Evolutionary conservation across 164 flowering plant genomes (phyloP).

Genomic region (Umbellularia californica): DNA sequence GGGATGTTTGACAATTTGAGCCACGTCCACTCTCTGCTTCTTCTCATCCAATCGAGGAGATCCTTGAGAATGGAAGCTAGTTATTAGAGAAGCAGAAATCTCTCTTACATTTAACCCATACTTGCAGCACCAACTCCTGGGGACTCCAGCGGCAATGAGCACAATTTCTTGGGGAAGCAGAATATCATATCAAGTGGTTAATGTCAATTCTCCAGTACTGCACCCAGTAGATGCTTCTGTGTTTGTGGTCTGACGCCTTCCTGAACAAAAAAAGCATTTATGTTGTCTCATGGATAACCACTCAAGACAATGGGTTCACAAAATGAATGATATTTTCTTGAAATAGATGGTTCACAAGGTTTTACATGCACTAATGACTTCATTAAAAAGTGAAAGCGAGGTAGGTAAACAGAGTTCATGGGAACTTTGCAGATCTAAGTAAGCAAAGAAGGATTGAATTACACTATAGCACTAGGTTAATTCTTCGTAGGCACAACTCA

Average conservation of each 20-base stretch:
- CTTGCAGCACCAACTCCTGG: no score
- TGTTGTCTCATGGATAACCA: not conserved
- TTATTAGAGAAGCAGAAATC: no score
- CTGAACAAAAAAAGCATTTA: conserved; percentile 20
- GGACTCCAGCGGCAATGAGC: not conserved
- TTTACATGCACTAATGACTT: not conserved
- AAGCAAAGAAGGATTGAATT: not conserved
- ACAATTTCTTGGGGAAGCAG: not conserved
- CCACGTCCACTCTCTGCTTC: no score
- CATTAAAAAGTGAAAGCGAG: not conserved
- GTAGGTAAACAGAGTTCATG: not conserved
- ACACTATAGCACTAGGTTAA: no score
- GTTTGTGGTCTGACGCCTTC: conserved; percentile 19
- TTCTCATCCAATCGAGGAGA: no score
- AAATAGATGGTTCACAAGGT: not conserved
- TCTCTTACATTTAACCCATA: no score
- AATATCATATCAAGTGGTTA: conserved; percentile 16
- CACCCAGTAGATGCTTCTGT: conserved; percentile 15
- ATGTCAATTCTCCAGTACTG: conserved; percentile 18
- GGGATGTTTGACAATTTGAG: no score
- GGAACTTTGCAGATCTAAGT: not conserved
- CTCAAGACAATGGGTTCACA: not conserved
- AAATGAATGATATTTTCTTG: not conserved
- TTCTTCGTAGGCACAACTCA: no score
- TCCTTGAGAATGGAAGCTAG: no score